phyloP scores from a whole-genome alignment of 441 rosid species.

The Gossypium aridum region DNA sequence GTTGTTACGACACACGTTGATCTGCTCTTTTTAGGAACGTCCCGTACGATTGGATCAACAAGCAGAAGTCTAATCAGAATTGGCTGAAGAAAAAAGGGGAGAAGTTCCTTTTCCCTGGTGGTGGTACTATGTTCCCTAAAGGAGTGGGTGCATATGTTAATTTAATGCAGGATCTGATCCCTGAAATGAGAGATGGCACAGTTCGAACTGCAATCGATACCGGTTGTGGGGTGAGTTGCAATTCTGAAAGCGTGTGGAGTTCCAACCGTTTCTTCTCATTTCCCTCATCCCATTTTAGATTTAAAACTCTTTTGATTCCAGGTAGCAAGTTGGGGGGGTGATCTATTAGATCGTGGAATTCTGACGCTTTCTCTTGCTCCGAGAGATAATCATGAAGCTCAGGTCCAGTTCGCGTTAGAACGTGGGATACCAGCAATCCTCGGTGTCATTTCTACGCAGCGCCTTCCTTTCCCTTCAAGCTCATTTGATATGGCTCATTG shows the following conservation, averaged over 20 bases:
- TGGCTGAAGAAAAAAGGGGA: constrained; percentile 92
- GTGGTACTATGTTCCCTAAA: constrained; percentile 93
- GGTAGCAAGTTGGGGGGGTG: constrained; percentile 99
- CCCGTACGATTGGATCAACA: constrained; percentile 95
- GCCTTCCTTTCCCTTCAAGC: constrained; percentile 91
- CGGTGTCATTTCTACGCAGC: constrained; percentile 94
- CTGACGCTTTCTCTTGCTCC: constrained; percentile 96
- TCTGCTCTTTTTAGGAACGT: constrained; percentile 63
- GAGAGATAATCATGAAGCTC: constrained; percentile 97
- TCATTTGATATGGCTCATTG: constrained; percentile 99
- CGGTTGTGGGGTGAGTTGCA: constrained; percentile 83
- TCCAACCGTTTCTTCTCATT: not conserved
- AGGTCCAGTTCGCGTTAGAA: constrained; percentile 92
- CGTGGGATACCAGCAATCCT: constrained; percentile 96
- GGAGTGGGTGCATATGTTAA: constrained; percentile 94
- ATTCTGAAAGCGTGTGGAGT: not conserved
- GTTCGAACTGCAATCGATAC: constrained; percentile 92
- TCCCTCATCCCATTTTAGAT: too few species aligned
- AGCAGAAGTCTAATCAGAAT: constrained; percentile 85
- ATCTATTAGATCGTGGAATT: constrained; percentile 79
- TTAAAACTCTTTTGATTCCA: constrained; percentile 18
- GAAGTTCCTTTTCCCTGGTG: constrained; percentile 90
- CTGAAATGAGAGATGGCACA: constrained; percentile 90
- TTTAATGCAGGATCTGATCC: constrained; percentile 85
- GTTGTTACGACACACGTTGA: constrained; percentile 5